Conservation (phyloP, 768 basidiomycete species). For the Amanita muscaria region DNA sequence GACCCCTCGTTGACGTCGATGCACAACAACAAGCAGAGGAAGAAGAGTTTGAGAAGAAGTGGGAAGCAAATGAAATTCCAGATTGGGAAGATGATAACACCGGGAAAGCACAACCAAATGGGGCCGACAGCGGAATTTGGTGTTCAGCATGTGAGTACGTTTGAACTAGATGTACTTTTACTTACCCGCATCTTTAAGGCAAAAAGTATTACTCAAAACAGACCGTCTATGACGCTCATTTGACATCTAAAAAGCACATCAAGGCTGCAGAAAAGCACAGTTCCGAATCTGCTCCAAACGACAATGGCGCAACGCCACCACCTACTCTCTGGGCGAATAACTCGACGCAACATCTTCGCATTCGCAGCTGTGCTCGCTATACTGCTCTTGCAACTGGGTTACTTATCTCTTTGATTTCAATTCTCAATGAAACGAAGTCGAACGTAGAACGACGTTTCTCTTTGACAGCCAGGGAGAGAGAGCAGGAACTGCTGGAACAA, state of each 20-base stretch:
- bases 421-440: conserved; percentile 82
- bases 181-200: conserved; percentile 38
- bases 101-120: conserved; percentile 36
- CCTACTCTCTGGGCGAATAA: conserved; percentile 19
- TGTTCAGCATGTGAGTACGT: conserved; percentile 76
- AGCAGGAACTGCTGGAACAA: conserved; percentile 83
- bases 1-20: conserved; percentile 74
- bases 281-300: conserved; percentile 39
- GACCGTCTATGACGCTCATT: conserved; percentile 94
- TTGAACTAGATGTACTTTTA: conserved; percentile 7
- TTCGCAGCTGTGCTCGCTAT: conserved; percentile 58
- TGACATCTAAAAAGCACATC: conserved; percentile 92
- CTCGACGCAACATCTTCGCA: conserved; percentile 39
- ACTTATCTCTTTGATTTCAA: conserved; percentile 51
- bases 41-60: conserved; percentile 65
- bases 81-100: conserved; percentile 64
- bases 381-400: conserved; percentile 66
- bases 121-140: conserved; percentile 68
- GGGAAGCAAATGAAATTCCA: conserved; percentile 68
- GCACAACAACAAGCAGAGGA: conserved; percentile 55
- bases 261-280: conserved; percentile 76
- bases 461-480: conserved; percentile 94
- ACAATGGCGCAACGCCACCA: conserved; percentile 40
- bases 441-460: conserved; percentile 97
- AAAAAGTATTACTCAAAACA: conserved; percentile 95